These are phyloP conservation scores for Myotisia sp. DNA, from an alignment of 2,329 filamentous ascomycete genomes.

Conservation along the genomic window DNA sequence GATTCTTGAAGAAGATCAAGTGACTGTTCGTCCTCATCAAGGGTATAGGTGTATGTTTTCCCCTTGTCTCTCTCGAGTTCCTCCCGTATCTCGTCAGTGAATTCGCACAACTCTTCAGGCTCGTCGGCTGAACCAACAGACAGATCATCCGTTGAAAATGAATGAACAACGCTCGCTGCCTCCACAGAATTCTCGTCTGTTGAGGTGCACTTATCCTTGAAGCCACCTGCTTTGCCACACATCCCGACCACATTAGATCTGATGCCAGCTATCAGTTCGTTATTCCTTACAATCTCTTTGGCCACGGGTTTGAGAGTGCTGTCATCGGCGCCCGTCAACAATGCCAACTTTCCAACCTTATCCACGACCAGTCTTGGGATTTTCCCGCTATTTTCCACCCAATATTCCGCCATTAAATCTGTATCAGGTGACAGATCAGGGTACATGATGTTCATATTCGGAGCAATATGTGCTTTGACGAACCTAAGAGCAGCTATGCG, in stretches of 20 bases:
- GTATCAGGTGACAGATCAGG: conserved; percentile 8
- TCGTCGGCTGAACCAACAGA: too few relatives aligned
- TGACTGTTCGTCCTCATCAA: background rate
- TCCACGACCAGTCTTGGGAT: conserved; percentile 8
- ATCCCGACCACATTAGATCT: conserved; percentile 6
- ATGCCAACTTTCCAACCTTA: conserved; percentile 9
- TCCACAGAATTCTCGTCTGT: background rate
- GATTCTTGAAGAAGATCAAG: background rate
- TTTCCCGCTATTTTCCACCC: conserved; percentile 6
- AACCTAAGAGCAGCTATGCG: conserved; percentile 12
- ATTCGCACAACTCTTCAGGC: too few relatives aligned
- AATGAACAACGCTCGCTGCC: background rate
- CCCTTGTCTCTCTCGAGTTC: conserved; percentile 2
- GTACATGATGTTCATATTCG: conserved; percentile 7
- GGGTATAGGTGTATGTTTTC: background rate
- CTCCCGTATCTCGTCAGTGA: background rate
- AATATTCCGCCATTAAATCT: conserved; percentile 4
- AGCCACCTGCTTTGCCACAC: too few relatives aligned
- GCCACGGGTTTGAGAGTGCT: background rate
- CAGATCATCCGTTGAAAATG: too few relatives aligned
- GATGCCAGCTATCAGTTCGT: conserved; percentile 6
- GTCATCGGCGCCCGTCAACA: conserved; percentile 3
- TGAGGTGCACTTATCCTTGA: background rate
- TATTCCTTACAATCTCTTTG: conserved; percentile 4
- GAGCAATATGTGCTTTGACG: conserved; percentile 6